Conservation (phyloP, 2,329 filamentous ascomycete genomes). For the Sarocladium strictum region DNA sequence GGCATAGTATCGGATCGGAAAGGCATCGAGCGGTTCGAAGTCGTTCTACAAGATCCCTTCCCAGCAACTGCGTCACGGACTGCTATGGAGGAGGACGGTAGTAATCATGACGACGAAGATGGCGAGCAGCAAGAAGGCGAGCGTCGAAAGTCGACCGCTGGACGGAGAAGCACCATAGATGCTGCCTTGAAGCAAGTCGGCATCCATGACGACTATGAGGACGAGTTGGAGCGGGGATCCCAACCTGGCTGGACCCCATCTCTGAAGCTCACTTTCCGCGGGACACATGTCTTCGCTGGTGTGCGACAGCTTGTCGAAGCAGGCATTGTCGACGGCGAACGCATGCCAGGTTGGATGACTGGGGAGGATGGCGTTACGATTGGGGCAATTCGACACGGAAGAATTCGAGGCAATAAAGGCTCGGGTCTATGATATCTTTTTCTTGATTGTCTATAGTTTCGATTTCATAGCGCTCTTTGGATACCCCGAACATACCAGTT, state of each 20-base stretch:
- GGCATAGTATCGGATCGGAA: conserved; percentile 50
- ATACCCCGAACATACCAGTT: neutral
- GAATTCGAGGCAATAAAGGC: conserved; percentile 54
- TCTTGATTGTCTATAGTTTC: neutral
- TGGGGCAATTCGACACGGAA: conserved; percentile 61
- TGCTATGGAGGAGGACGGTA: conserved; percentile 11
- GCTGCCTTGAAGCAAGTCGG: conserved; percentile 23
- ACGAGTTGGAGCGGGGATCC: conserved; percentile 20
- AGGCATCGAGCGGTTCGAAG: conserved; percentile 56
- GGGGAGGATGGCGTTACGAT: conserved; percentile 77
- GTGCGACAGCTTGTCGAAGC: conserved; percentile 71
- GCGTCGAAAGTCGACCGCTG: conserved; percentile 6
- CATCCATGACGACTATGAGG: conserved; percentile 14
- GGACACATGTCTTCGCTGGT: conserved; percentile 74
- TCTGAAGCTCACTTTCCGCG: conserved; percentile 63
- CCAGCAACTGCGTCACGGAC: conserved; percentile 22
- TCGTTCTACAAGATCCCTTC: conserved; percentile 54
- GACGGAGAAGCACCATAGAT: conserved; percentile 30
- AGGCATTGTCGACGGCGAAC: conserved; percentile 67
- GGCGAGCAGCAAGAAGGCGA: conserved; percentile 3
- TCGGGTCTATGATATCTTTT: conserved; percentile 38
- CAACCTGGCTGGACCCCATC: conserved; percentile 27
- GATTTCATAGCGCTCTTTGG: neutral
- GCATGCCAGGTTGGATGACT: conserved; percentile 87
- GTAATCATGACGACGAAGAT: conserved; percentile 13